Percentiles rank a stretch among this genome's conserved stretches.
Evolutionary conservation across 148 eudicot species (phyloP).

Genomic region (Chenopodium album): DNA sequence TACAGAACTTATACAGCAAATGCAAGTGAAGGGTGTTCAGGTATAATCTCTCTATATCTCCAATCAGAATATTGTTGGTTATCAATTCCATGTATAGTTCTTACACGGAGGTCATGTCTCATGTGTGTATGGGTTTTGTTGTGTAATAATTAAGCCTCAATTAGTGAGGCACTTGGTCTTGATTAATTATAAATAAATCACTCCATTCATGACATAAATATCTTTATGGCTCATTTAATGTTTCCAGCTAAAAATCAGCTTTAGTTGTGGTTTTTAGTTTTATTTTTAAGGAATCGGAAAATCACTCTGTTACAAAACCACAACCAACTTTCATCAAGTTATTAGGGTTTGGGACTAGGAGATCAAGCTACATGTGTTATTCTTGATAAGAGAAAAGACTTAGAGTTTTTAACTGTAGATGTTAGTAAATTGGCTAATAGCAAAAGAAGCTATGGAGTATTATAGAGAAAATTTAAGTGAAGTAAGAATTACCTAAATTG

Average conservation of each 20-base stretch:
- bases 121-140: neutral
- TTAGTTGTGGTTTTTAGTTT: neutral
- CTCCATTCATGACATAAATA: neutral
- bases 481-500: neutral
- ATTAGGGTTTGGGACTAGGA: neutral
- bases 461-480: neutral
- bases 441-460: too few species aligned
- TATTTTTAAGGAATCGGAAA: neutral
- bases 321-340: neutral
- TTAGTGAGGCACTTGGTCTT: neutral
- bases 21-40: slow-evolving; percentile 99
- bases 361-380: neutral
- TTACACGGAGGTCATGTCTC: too few species aligned
- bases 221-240: neutral
- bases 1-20: slow-evolving; percentile 96
- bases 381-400: neutral
- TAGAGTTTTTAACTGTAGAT: neutral
- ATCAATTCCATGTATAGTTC: too few species aligned
- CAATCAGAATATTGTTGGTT: neutral
- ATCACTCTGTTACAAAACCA: neutral
- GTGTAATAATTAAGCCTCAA: neutral
- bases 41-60: slow-evolving; percentile 33
- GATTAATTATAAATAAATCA: neutral
- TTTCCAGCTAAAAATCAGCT: neutral
- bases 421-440: too few species aligned